These are phyloP conservation scores for Infundibulicybe gibba DNA, from an alignment of 768 basidiomycete genomes.

Conservation along the genomic window DNA sequence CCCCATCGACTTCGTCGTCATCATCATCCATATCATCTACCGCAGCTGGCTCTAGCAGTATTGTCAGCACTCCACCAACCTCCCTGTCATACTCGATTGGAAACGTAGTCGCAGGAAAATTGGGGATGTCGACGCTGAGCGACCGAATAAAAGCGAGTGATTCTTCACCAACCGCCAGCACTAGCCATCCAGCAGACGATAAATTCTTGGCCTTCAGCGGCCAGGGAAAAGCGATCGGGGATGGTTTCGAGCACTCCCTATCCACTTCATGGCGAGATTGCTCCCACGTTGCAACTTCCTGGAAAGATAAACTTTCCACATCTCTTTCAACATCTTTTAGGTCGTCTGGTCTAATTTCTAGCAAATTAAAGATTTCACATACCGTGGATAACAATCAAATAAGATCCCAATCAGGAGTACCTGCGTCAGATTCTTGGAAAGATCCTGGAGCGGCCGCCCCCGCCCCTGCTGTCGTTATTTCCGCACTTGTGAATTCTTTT, in stretches of 20 bases:
- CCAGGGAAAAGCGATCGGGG: constrained; percentile 22
- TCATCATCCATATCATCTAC: constrained; percentile 49
- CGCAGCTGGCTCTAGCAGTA: constrained; percentile 34
- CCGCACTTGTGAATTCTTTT: constrained; percentile 42
- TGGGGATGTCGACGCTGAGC: constrained; percentile 28
- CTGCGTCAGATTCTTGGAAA: constrained; percentile 42
- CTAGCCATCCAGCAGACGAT: too few species aligned
- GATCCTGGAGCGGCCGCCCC: constrained; percentile 49
- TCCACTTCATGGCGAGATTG: constrained; percentile 36
- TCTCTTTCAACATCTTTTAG: constrained; percentile 35
- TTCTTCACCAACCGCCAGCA: too few species aligned
- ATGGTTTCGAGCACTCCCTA: constrained; percentile 25
- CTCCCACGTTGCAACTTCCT: constrained; percentile 24
- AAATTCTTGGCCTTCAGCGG: constrained; percentile 13
- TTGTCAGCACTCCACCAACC: constrained; percentile 55
- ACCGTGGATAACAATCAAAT: constrained; percentile 20
- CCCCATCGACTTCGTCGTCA: constrained; percentile 48
- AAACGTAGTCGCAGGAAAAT: constrained; percentile 36
- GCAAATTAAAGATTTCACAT: constrained; percentile 25
- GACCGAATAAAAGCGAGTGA: constrained; percentile 3
- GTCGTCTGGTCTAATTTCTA: constrained; percentile 25
- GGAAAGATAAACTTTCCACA: constrained; percentile 33
- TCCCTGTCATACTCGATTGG: constrained; percentile 48
- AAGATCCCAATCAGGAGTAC: constrained; percentile 33
- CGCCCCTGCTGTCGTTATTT: constrained; percentile 51